Percentiles rank a stretch among this genome's conserved stretches.
phyloP scores from a whole-genome alignment of 768 basidiomycete species.

The Krasilnikovozyma curviuscula region DNA sequence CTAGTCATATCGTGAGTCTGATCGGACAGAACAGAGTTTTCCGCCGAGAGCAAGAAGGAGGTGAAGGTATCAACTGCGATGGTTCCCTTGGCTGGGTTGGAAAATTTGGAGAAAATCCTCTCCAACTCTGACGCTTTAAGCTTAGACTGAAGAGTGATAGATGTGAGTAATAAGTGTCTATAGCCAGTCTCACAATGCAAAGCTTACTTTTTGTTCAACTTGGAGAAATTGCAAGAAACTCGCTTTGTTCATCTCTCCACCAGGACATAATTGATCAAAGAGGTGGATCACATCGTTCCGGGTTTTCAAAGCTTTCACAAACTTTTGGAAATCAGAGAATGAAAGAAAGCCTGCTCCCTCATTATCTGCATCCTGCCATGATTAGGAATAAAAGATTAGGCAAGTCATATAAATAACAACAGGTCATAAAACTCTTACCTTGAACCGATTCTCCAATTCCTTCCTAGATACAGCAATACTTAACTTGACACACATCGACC shows the following conservation, averaged over 20 bases:
- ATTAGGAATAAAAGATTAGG: not conserved
- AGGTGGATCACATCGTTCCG: conserved; percentile 61
- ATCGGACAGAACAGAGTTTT: conserved; percentile 46
- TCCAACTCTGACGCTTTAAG: conserved; percentile 23
- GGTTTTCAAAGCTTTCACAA: conserved; percentile 65
- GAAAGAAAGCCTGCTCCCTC: conserved; percentile 42
- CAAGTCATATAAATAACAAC: not conserved
- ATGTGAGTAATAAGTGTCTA: not conserved
- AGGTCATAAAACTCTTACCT: not conserved
- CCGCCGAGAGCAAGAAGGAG: conserved; percentile 56
- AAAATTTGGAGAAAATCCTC: conserved; percentile 29
- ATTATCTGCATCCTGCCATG: conserved; percentile 45
- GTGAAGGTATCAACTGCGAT: conserved; percentile 49
- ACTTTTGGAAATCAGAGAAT: conserved; percentile 57
- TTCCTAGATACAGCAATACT: conserved; percentile 6
- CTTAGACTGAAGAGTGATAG: conserved; percentile 25
- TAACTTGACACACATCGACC: conserved; percentile 4
- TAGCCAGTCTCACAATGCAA: not conserved
- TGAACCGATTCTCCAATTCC: conserved; percentile 4
- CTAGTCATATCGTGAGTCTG: conserved; percentile 71
- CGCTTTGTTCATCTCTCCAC: conserved; percentile 22
- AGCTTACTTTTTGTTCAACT: conserved; percentile 34
- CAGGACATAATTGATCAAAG: conserved; percentile 1
- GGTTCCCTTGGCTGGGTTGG: not conserved
- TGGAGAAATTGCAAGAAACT: conserved; percentile 38